phyloP scores from a whole-genome alignment of 805 yeast genomes.

The Sungouiozyma intestinalis region DNA sequence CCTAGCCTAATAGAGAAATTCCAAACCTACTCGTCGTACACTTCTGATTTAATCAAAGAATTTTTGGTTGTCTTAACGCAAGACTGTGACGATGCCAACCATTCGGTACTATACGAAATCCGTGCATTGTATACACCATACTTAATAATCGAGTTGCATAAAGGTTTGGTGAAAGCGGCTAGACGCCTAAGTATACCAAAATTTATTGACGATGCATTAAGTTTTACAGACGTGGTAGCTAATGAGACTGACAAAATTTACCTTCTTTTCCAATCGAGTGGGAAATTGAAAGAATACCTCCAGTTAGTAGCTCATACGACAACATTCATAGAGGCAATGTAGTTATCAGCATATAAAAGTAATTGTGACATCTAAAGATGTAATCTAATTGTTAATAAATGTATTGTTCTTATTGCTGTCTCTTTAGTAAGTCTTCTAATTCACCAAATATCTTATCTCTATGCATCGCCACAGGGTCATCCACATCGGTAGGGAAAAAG shows the following conservation, averaged over 20 bases:
- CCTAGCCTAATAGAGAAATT: conserved; percentile 27
- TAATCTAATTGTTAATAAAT: no score
- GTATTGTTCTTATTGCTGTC: conserved; percentile 10
- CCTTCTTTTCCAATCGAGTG: conserved; percentile 47
- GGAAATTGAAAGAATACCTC: conserved; percentile 45
- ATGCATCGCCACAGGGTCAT: conserved; percentile 52
- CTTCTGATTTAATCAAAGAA: conserved; percentile 20
- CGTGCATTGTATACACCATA: conserved; percentile 66
- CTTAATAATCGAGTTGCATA: conserved; percentile 55
- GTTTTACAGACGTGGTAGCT: conserved; percentile 54
- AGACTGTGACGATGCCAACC: conserved; percentile 25
- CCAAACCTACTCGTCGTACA: conserved; percentile 18
- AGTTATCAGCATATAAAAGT: neutral
- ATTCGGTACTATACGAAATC: conserved; percentile 38
- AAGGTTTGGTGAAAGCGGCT: conserved; percentile 39
- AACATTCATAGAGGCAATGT: conserved; percentile 22
- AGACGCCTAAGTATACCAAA: conserved; percentile 28
- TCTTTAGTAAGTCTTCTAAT: conserved; percentile 45
- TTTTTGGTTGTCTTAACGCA: conserved; percentile 27
- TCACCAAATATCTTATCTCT: conserved; percentile 52
- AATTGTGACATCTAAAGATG: no score
- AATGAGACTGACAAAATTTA: conserved; percentile 55
- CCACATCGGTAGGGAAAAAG: conserved; percentile 48
- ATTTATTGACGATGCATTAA: conserved; percentile 47
- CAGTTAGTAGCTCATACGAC: conserved; percentile 46